Conservation (phyloP, 306 rosid genomes). For the Quercus suber region DNA sequence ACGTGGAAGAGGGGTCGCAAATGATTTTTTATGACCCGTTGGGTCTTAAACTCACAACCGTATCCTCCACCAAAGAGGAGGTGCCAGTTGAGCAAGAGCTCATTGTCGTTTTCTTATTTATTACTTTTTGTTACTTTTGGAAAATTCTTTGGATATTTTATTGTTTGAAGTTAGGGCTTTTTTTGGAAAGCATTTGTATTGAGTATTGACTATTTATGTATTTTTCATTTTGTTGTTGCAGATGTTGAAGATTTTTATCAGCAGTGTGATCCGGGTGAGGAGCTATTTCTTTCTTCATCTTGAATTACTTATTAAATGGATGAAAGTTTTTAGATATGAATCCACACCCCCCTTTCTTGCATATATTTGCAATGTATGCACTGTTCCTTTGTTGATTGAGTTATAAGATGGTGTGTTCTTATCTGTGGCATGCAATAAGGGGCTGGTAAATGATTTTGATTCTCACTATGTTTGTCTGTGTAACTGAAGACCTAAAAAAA, state of each 20-base stretch:
- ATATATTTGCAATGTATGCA: no score
- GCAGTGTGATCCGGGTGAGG: constrained; percentile 87
- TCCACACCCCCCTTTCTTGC: no score
- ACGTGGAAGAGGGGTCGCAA: not conserved
- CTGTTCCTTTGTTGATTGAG: no score
- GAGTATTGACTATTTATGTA: constrained; percentile 20
- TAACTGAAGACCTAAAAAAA: not conserved
- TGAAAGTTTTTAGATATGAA: not conserved
- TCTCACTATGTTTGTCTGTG: not conserved
- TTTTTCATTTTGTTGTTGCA: constrained; percentile 38
- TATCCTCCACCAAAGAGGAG: no score
- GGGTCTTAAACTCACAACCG: no score
- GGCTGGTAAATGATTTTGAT: not conserved
- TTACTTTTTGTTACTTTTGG: not conserved
- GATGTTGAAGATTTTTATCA: constrained; percentile 84
- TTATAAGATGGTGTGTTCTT: no score
- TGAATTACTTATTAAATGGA: not conserved
- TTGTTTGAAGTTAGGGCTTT: not conserved
- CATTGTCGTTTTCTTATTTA: not conserved
- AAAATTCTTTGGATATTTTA: not conserved
- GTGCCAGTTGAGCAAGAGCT: no score
- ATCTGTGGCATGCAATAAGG: no score
- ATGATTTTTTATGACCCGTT: not conserved
- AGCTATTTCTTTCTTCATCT: not conserved
- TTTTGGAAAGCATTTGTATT: no score